Percentiles rank a stretch among this genome's conserved stretches.
These are phyloP conservation scores for Cystobasidium slooffiae DNA, from an alignment of 1,284 basidiomycete genomes.

Conservation along the genomic window DNA sequence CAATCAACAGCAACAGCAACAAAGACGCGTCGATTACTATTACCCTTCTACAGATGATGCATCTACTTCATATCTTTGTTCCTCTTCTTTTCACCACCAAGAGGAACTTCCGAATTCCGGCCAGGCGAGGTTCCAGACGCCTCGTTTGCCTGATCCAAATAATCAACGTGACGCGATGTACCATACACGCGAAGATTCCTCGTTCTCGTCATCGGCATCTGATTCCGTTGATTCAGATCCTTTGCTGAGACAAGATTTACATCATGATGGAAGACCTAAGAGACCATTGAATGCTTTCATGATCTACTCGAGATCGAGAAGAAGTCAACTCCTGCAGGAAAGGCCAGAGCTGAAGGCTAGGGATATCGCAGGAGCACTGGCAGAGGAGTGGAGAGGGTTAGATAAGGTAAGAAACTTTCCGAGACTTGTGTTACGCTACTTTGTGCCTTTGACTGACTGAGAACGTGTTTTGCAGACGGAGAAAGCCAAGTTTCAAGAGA, in stretches of 20 bases:
- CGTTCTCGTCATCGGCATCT: constrained; percentile 18
- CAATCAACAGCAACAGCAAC: not conserved
- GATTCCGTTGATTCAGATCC: not conserved
- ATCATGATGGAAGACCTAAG: constrained; percentile 37
- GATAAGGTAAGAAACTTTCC: constrained; percentile 1
- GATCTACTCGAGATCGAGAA: constrained; percentile 27
- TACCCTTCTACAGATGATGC: not conserved
- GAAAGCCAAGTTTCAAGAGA: constrained; percentile 22
- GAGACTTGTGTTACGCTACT: not conserved
- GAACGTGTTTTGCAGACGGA: not conserved
- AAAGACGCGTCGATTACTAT: not conserved
- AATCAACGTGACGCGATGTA: not conserved
- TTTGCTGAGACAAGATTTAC: constrained; percentile 22
- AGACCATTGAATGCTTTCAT: constrained; percentile 41
- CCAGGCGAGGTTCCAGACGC: no score
- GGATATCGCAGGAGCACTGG: constrained; percentile 19
- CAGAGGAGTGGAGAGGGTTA: constrained; percentile 27
- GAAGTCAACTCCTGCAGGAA: not conserved
- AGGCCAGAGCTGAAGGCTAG: constrained; percentile 12
- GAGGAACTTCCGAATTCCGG: no score
- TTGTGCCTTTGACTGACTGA: not conserved
- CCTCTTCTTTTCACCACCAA: no score
- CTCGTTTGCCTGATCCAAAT: no score
- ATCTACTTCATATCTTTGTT: not conserved
- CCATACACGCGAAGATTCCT: constrained; percentile 8